Evolutionary conservation across 2,329 filamentous ascomycete species (phyloP), one percentile per base, ranked within the genome.

Genomic region (Talaromyces funiculosus): DNA sequence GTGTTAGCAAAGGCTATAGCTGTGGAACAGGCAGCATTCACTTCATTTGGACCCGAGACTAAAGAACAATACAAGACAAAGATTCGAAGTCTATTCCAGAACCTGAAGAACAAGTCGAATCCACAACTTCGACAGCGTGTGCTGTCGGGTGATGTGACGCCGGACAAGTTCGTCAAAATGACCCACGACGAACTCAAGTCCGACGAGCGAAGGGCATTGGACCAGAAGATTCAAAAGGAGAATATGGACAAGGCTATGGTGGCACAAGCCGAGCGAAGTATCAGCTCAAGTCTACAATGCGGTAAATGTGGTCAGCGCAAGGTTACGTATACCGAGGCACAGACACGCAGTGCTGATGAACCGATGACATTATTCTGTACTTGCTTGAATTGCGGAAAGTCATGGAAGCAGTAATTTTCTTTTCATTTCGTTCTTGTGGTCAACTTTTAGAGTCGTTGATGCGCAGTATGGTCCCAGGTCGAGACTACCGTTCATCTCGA

Each of bases 171-270:
- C 68, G 92, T 96, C 61, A 79, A 81, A 69, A 96, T 99, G 94
- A 84, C 86, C 8, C 87, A 90, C 68, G 90, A 96, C 59, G 93
- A 97, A 74, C 85, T 99, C 72, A 95, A 95, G 80, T 94, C 90
- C 53, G 88, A 87, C 54, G 87, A 94, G 75, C 89, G 90, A 76
- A 86, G 87, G 63, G 86, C 85, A 68, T 84, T 88, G 71, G 92
- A 97, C 67, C 80, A 84, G 67, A 86, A 86, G 73, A 82, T 96
- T 55, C 83, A 92, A 72, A 86, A 90, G 77, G 91, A 97, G 77
- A 99, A 99, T 77, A 92, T 97, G 90, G 92, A 92, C 80, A 91
- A 93, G 76, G 91, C 94, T 1, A 95, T 97, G 86, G 92, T 96
- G 10, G 90, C 93, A 61, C 89, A 92, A 81, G 89, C 86, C 18